Conservation (phyloP, 768 basidiomycete genomes). For the Xerocomellus chrysenteron region DNA sequence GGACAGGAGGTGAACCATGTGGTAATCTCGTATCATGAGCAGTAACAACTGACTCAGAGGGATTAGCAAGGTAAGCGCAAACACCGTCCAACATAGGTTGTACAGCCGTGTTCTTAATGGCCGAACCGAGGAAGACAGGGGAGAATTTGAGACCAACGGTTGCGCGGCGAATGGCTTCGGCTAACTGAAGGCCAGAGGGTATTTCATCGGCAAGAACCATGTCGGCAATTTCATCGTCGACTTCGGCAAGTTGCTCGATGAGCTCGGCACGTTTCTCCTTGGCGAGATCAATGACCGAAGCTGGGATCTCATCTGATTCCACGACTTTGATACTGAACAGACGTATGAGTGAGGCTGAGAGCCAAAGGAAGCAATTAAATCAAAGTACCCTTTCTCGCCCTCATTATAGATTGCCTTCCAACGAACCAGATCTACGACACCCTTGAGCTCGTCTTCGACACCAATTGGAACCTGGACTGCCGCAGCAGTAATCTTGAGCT, state of each 20-base stretch:
- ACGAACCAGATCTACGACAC: constrained; percentile 91
- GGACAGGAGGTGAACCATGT: constrained; percentile 61
- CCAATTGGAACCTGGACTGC: constrained; percentile 97
- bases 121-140: constrained; percentile 95
- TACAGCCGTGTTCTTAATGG: constrained; percentile 95
- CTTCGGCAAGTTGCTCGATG: constrained; percentile 93
- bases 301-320: constrained; percentile 86
- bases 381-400: constrained; percentile 87
- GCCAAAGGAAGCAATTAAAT: neutral
- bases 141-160: constrained; percentile 89
- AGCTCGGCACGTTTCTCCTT: constrained; percentile 86
- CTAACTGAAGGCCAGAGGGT: constrained; percentile 72
- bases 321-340: constrained; percentile 65
- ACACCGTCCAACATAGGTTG: constrained; percentile 94
- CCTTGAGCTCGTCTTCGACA: constrained; percentile 77
- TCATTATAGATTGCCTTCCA: constrained; percentile 96
- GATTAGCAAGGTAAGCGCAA: constrained; percentile 91
- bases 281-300: constrained; percentile 67
- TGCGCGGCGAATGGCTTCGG: constrained; percentile 82
- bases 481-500: constrained; percentile 89
- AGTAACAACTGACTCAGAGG: constrained; percentile 70
- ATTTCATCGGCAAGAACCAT: constrained; percentile 82
- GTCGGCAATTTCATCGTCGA: constrained; percentile 94
- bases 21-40: constrained; percentile 83
- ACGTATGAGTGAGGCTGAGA: neutral